Base-by-base conservation (phyloP, 2,329 filamentous ascomycete species). In the Phyllachora maydis region DNA sequence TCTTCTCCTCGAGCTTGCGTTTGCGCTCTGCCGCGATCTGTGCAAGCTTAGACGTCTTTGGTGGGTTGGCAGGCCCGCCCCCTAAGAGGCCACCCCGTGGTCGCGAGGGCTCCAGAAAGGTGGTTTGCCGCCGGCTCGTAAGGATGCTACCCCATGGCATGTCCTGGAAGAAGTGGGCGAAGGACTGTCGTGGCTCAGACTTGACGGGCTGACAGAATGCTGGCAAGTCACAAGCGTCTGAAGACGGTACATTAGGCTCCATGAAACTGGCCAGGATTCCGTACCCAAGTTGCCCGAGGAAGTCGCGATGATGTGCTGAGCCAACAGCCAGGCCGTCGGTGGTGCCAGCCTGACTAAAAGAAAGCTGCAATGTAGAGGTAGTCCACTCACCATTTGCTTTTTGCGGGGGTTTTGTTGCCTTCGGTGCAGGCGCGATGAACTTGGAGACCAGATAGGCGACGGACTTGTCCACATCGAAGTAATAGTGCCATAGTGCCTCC, bases 401-500 rank as follows among this genome's bases (percentile, higher is more conserved):
- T 28, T 24, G 29, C n/a, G 17, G 11, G 11, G 7, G 6, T 11
- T 46, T 41, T 10, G 22, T 15, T 8, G 28, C 39, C 38, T 43
- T 52, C 6, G 38, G 28, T 7, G 47, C 36, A 21, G 50, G 50
- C 6, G 50, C 46, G 33, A 65, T 50, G 32, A 54, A 64, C 16
- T 56, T 70, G 58, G 70, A 75, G 31, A 69, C 64, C 28, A 98
- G 49, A 40, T 90, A 93, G 27, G 64, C 59, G 18, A 90, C 73
- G 1, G 79, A 69, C 47, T 92, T 92, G 27, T 70, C 74, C 15
- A 92, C 59, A 38, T 98, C 83, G 43, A 83, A 95, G 45, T 85
- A 95, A 47, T 93, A 93, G 47, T 98, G 69, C 81, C 82, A 95
- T 10, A 98, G 49, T 0, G 83, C 65, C 30, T 95, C 85, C 43